These are phyloP conservation scores for Lasiosphaeris hirsuta DNA, from an alignment of 495 filamentous ascomycete genomes.

Conservation along the genomic window DNA sequence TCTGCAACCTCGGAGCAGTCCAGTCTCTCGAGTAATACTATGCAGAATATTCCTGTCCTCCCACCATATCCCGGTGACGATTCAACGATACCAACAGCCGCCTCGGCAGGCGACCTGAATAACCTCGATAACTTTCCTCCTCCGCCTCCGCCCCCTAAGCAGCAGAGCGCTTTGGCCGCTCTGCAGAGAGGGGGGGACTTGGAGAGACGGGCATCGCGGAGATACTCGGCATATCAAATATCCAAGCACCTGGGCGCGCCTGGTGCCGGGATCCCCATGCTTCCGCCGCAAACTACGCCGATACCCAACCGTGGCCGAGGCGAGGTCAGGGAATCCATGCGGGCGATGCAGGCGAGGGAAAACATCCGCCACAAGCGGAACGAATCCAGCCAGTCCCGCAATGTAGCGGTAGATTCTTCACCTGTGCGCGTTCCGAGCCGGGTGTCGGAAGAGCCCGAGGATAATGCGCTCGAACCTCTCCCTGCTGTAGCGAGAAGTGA, in stretches of 20 bases:
- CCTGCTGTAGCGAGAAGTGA: slow-evolving; percentile 33
- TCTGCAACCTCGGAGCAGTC: slow-evolving; percentile 52
- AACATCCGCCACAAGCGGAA: slow-evolving; percentile 62
- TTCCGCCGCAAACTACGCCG: slow-evolving; percentile 81
- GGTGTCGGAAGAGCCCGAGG: slow-evolving; percentile 63
- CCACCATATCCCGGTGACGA: slow-evolving; percentile 61
- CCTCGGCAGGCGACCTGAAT: slow-evolving; percentile 36
- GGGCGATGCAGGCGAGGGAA: slow-evolving; percentile 79
- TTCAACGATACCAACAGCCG: slow-evolving; percentile 36
- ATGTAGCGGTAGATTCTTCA: slow-evolving; percentile 49
- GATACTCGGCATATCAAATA: slow-evolving; percentile 95
- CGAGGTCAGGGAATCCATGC: slow-evolving; percentile 87
- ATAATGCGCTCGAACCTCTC: slow-evolving; percentile 36
- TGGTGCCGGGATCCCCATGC: slow-evolving; percentile 76
- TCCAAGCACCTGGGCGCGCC: slow-evolving; percentile 84
- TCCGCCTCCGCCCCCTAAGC: slow-evolving; percentile 72
- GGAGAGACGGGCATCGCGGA: slow-evolving; percentile 86
- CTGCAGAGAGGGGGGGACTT: slow-evolving; percentile 87
- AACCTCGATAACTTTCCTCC: slow-evolving; percentile 57
- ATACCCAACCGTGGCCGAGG: slow-evolving; percentile 78
- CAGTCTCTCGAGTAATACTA: slow-evolving; percentile 61
- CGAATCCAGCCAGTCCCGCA: slow-evolving; percentile 40
- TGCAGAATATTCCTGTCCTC: slow-evolving; percentile 67
- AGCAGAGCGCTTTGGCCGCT: slow-evolving; percentile 87
- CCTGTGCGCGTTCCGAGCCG: slow-evolving; percentile 58